These are phyloP conservation scores for Paraleonurus japonicus DNA, from an alignment of 257 asterid genomes.

Conservation along the genomic window DNA sequence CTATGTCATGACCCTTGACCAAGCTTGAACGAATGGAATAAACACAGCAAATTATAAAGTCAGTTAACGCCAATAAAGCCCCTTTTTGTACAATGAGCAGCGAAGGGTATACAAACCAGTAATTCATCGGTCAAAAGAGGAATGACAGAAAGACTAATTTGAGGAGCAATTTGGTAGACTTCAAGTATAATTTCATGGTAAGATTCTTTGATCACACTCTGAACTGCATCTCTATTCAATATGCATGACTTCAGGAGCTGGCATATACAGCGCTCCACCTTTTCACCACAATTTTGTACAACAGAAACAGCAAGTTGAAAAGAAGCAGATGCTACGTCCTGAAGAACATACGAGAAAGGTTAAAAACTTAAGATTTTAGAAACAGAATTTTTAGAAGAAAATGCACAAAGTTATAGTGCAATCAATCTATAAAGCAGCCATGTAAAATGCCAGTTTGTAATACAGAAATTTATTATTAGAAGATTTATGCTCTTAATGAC, in stretches of 20 bases:
- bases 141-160: conserved; percentile 67
- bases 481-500: conserved; percentile 11
- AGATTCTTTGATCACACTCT: conserved; percentile 66
- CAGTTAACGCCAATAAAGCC: conserved; percentile 15
- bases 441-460: neutral
- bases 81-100: conserved; percentile 22
- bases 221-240: conserved; percentile 56
- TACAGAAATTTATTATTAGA: neutral
- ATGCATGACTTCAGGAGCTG: conserved; percentile 77
- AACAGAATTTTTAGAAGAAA: conserved; percentile 13
- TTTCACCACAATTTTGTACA: conserved; percentile 53
- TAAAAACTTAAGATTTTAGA: conserved; percentile 5
- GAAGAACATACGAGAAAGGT: conserved; percentile 33
- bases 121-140: conserved; percentile 74
- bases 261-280: conserved; percentile 48
- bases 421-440: neutral
- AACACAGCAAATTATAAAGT: conserved; percentile 4
- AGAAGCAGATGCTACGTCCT: conserved; percentile 62
- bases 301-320: conserved; percentile 67
- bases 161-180: conserved; percentile 70
- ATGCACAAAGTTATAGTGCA: conserved; percentile 6
- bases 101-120: conserved; percentile 52
- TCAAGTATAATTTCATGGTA: conserved; percentile 73
- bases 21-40: conserved; percentile 3
- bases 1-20: neutral